Base-by-base conservation (phyloP, 495 filamentous ascomycete species). In the Elaphomyces granulatus region DNA sequence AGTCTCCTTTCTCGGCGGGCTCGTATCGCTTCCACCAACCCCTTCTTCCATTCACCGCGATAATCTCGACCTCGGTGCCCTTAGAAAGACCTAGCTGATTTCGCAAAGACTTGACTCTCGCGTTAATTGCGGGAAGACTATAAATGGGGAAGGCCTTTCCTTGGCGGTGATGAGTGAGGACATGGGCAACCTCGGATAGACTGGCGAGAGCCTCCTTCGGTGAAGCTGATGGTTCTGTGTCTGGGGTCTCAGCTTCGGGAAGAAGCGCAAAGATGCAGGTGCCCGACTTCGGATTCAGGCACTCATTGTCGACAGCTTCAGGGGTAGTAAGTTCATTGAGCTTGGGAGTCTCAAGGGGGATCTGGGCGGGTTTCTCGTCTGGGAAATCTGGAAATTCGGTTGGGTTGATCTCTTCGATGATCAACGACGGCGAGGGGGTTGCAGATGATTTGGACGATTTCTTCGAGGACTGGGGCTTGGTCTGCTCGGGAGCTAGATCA, bases 251-350 rank as follows among this genome's bases (percentile, higher is more conserved):
- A 19, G 62, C 42, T 3, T 66, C 56, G 2, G 84, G 76, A 7
- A 87, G 68, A 21, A 96, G 69, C 3, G 78, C 83, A 7, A 99
- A 71, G 10, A 99, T 72, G 54, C 92, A 96, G 10, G 84, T 94
- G 38, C 74, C 71, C 2, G 87, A 79, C 53, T 84, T 87, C 12
- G 71, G 59, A 9, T 68, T 74, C 21, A 96, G 64, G 54, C 90
- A 99, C 40, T 73, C 67, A 33, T 75, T 64, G 32, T 72, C 66
- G 10, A 95, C 67, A 21, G 74, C 66, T 34, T 74, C 71, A 3
- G 63, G 49, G 17, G 73, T 70, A 10, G 65, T 63, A 16, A 74
- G 67, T n/a, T 72, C 63, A 21, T 71, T 59, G 20, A 69, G 56
- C 17, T 56, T 48, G 36, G 63, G 63, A n/a, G 53, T 47, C 18